Evolutionary conservation across 176 grass and related monocot genomes (phyloP), one percentile per base, ranked within the genome.

Genomic region (Carex littledalei): DNA sequence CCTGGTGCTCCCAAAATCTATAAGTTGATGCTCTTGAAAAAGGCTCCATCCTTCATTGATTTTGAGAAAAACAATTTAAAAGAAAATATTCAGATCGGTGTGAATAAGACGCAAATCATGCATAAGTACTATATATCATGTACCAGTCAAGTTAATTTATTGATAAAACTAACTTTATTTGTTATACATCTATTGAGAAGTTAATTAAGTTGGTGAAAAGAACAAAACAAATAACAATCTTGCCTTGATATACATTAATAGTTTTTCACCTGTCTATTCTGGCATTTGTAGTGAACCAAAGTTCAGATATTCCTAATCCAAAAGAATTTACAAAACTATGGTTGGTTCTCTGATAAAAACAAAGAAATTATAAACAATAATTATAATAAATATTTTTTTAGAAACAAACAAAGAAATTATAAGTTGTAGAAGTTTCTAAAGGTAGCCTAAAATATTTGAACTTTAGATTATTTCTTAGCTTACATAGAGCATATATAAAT

Each of bases 91-190:
- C 78, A 98, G 85, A 93, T 98, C 95, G 17, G 93, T 98, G 81
- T 98, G 95, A 87, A 98, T 98, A 87, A 98, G 85, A 54, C 84
- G 88, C 71, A 98, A 88, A 54, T 98, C 95, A 87, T 98, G 95
- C 95, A 98, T 95, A 88, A 29, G 29, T 29, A 94, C 95, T 98
- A 66, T 98, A 66, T 21, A 73, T 56, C 29, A 84, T 67, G 59
- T 45, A 84, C 41, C 67, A 60, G 47, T 8, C 29, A 84, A n/a
- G 67, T 68, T 67, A 83, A 68, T 18, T 83, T 68, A 83, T 22
- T 67, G 39, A 50, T 15, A 83, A 65, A 43, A 50, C 16, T 22
- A 74, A 49, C 18, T 22, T 49, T 2, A 8, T 8, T 74, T 50
- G n/a, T 74, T 74, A 74, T 50, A 78, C 22, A 18, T 31, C 34